Evolutionary conservation across 306 rosid species (phyloP).

Genomic region (Pyrus bretschneideri): DNA sequence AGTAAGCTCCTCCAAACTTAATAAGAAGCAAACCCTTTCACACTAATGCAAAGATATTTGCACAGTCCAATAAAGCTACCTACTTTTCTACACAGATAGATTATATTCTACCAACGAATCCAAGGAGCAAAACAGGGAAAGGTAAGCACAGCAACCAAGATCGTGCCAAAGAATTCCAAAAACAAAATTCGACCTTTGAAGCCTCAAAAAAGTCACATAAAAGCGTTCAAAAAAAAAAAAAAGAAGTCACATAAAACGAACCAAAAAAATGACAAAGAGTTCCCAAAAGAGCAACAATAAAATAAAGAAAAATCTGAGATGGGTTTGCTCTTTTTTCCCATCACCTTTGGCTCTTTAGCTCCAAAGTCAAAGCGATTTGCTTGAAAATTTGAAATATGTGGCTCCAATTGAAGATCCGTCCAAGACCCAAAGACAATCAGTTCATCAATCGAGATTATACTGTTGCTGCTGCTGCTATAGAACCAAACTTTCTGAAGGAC

Average conservation of each 20-base stretch:
- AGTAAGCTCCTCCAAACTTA: slow-evolving; percentile 16
- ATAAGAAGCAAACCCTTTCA: slow-evolving; percentile 13
- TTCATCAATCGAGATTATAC: slow-evolving; percentile 38
- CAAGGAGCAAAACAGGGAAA: slow-evolving; percentile 42
- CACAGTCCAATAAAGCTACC: slow-evolving; percentile 47
- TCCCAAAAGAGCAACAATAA: not conserved
- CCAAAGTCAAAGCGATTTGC: slow-evolving; percentile 36
- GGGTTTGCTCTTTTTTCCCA: slow-evolving; percentile 12
- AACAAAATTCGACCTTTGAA: slow-evolving; percentile 24
- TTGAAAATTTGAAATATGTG: slow-evolving; percentile 23
- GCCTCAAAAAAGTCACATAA: slow-evolving; percentile 19
- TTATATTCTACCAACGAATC: slow-evolving; percentile 27
- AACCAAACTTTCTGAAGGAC: not conserved
- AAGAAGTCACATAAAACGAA: slow-evolving; percentile 23
- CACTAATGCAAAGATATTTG: slow-evolving; percentile 19
- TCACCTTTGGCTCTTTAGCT: slow-evolving; percentile 13
- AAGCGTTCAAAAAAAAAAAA: not conserved
- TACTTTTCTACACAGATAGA: slow-evolving; percentile 32
- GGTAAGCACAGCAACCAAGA: slow-evolving; percentile 38
- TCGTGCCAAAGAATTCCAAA: slow-evolving; percentile 27
- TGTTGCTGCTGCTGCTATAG: not conserved
- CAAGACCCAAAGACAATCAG: slow-evolving; percentile 19
- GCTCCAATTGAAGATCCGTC: slow-evolving; percentile 35
- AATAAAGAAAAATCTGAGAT: slow-evolving; percentile 1
- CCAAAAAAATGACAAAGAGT: not conserved